A percentile compares a stretch with the other conserved stretches of the same genome.
These are phyloP conservation scores for Nitzschia sp. DNA, from an alignment of 108 stramenopile species.

Conservation along the genomic window DNA sequence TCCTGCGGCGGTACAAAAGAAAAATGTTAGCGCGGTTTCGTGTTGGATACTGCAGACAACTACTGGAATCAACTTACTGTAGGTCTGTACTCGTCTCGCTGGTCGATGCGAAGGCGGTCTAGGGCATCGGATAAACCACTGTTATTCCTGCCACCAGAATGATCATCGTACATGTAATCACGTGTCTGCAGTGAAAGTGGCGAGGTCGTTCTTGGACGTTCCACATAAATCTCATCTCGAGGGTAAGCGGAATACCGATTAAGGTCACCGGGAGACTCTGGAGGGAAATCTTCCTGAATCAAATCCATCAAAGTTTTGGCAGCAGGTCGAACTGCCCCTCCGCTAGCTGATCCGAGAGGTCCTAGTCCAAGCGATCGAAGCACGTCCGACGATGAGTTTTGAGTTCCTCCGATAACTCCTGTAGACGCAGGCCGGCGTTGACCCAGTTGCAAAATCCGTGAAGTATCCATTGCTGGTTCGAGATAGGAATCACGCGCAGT, in stretches of 20 bases:
- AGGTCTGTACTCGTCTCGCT: not conserved
- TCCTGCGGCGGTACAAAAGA: no score
- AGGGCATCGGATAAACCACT: conserved; percentile 6
- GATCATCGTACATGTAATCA: conserved; percentile 10
- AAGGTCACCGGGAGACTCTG: not conserved
- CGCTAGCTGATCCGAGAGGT: conserved; percentile 13
- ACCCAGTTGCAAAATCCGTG: conserved; percentile 33
- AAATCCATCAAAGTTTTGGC: conserved; percentile 59
- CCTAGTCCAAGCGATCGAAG: conserved; percentile 23
- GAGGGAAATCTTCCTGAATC: conserved; percentile 47
- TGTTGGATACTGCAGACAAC: no score
- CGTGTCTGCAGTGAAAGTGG: conserved; percentile 19
- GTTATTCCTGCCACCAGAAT: not conserved
- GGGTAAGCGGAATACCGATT: not conserved
- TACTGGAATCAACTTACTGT: conserved; percentile 3
- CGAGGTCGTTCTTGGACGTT: conserved; percentile 30
- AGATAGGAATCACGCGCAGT: conserved; percentile 24
- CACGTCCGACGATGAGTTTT: conserved; percentile 11
- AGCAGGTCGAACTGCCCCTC: conserved; percentile 32
- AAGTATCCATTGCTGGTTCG: conserved; percentile 28
- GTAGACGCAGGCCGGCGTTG: conserved; percentile 63
- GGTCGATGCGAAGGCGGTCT: conserved; percentile 6
- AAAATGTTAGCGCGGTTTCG: no score
- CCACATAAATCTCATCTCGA: conserved; percentile 8
- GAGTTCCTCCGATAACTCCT: conserved; percentile 48